Base-by-base conservation (phyloP, 2,329 filamentous ascomycete genomes). In the Diplocarpon mali region DNA sequence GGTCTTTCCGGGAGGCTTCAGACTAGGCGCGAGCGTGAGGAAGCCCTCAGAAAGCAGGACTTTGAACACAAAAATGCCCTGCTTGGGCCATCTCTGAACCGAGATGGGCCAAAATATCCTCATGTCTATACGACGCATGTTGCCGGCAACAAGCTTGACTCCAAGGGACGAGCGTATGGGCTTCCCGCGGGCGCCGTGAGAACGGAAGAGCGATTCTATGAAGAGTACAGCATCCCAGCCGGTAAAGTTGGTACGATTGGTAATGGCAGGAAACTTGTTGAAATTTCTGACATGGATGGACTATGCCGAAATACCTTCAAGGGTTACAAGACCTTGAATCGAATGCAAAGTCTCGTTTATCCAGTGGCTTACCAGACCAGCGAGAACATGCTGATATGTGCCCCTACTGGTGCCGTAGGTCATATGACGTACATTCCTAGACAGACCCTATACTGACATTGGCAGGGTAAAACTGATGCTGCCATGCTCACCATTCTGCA, bases 321-420 rank as follows among this genome's bases (percentile, higher is more conserved):
- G 60, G 89, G 89, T 0, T 98, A 98, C 70, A 90, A 89, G 65
- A 68, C 84, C 2, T 73, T 98, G 48, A 98, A 98, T 60, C 83
- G 93, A 24, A 98, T 98, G 93, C 92, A 98, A 67, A 96, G 89
- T 62, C 71, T 98, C 38, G 85, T 96, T 0, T 95, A 95, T 58
- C 88, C 88, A 1, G 86, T 98, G 5, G 92, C 89, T 0, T 96
- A 98, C 67, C 86, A 83, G 62, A 95, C 87, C 2, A 95, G 80
- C 59, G 92, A 98, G 66, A 98, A 98, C 56, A 95, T 98, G 90
- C 76, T 98, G 41, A 93, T 98, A 48, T 98, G 92, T 64, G 92
- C 92, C 16, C 92, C 92, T 4, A 98, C 92, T 43, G 92, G 92
- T 77, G 89, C 89, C 49, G 73, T 76, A 63, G 67, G 76, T 70